Percentiles rank a stretch among this genome's conserved stretches.
These are phyloP conservation scores for Ilyonectria mors-panacis DNA, from an alignment of 2,329 filamentous ascomycete genomes.

Conservation along the genomic window DNA sequence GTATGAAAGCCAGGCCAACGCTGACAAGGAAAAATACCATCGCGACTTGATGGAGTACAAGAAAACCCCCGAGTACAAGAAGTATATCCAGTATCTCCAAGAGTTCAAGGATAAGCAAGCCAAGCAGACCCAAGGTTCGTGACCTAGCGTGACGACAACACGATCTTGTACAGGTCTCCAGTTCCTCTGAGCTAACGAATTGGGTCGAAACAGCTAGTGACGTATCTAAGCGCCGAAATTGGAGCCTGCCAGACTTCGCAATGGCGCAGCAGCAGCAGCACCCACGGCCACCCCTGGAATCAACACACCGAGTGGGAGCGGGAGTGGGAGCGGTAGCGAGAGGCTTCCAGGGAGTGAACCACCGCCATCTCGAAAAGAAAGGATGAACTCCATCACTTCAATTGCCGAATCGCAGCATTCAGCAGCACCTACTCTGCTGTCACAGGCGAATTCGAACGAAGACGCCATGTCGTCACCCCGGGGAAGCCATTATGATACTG, in stretches of 20 bases:
- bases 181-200: slow-evolving; percentile 24
- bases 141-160: slow-evolving; percentile 7
- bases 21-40: slow-evolving; percentile 83
- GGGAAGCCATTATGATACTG: slow-evolving; percentile 54
- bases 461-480: slow-evolving; percentile 62
- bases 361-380: slow-evolving; percentile 61
- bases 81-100: slow-evolving; percentile 79
- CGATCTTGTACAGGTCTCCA: not conserved
- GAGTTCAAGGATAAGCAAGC: slow-evolving; percentile 85
- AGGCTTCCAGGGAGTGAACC: slow-evolving; percentile 64
- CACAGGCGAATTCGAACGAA: slow-evolving; percentile 57
- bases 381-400: slow-evolving; percentile 64
- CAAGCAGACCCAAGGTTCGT: slow-evolving; percentile 68
- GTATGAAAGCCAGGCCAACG: slow-evolving; percentile 79
- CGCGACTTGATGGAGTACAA: slow-evolving; percentile 82
- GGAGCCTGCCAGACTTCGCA: slow-evolving; percentile 55
- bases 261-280: slow-evolving; percentile 60
- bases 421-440: slow-evolving; percentile 53
- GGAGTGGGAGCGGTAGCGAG: slow-evolving; percentile 64
- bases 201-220: slow-evolving; percentile 51
- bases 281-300: slow-evolving; percentile 55
- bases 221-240: slow-evolving; percentile 64
- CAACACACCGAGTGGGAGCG: slow-evolving; percentile 53
- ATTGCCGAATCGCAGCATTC: slow-evolving; percentile 62
- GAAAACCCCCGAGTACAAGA: slow-evolving; percentile 78